Conservation (phyloP, 2,329 filamentous ascomycete species). For the Fusarium vanettenii region DNA sequence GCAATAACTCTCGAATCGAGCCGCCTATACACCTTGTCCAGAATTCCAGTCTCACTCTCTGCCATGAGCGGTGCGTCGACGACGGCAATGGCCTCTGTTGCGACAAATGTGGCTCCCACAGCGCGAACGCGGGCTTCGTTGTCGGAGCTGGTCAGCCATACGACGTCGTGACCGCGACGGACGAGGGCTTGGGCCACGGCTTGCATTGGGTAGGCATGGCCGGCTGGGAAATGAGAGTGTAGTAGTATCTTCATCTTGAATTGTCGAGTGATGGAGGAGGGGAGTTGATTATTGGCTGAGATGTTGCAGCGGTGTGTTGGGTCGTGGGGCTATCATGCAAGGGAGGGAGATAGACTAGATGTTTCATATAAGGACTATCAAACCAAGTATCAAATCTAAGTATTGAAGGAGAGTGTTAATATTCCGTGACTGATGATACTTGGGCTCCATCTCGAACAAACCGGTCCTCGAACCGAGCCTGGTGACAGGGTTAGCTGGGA, state of each 20-base stretch:
- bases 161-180: slow-evolving; percentile 51
- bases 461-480: fast-evolving
- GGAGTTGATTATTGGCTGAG: neutral
- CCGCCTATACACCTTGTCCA: slow-evolving; percentile 43
- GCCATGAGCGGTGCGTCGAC: slow-evolving; percentile 47
- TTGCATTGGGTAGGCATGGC: slow-evolving; percentile 54
- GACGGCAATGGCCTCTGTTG: slow-evolving; percentile 46
- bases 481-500: neutral
- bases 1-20: slow-evolving; percentile 46
- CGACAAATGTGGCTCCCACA: slow-evolving; percentile 49
- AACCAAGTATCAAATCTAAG: neutral
- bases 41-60: slow-evolving; percentile 45
- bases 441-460: neutral
- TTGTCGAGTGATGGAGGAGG: neutral
- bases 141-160: slow-evolving; percentile 51
- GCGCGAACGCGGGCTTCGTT: slow-evolving; percentile 49
- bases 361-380: neutral
- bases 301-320: slow-evolving; percentile 7
- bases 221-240: slow-evolving; percentile 54
- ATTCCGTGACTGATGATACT: neutral
- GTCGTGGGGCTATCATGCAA: neutral
- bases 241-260: slow-evolving; percentile 51
- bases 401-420: too few relatives aligned
- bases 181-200: slow-evolving; percentile 53
- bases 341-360: neutral